phyloP scores from a whole-genome alignment of 768 basidiomycete species.

The Leccinum ochraceum region DNA sequence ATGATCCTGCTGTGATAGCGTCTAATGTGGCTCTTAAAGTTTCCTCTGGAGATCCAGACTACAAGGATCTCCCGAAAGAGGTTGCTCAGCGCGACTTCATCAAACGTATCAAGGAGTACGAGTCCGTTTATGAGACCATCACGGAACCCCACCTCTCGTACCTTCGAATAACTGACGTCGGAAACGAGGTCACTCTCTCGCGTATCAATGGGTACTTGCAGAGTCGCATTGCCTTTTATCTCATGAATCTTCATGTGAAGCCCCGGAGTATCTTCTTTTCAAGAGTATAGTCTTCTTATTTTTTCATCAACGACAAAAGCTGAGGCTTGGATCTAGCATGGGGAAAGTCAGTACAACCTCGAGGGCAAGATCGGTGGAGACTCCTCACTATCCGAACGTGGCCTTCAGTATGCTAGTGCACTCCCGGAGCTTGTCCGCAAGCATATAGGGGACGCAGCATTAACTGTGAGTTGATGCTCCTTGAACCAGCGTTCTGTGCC shows the following conservation, averaged over 20 bases:
- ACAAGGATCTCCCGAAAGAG: slow-evolving; percentile 84
- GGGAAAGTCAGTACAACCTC: slow-evolving; percentile 96
- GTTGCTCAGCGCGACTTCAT: slow-evolving; percentile 89
- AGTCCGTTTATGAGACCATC: slow-evolving; percentile 94
- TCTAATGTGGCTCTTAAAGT: slow-evolving; percentile 97
- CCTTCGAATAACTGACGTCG: slow-evolving; percentile 91
- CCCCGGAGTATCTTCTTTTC: slow-evolving; percentile 97
- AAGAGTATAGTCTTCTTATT: slow-evolving; percentile 56
- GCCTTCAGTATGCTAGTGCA: slow-evolving; percentile 81
- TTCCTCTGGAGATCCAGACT: slow-evolving; percentile 95
- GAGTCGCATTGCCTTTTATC: slow-evolving; percentile 95
- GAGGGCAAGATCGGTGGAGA: slow-evolving; percentile 99
- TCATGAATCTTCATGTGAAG: slow-evolving; percentile 98
- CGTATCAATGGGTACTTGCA: slow-evolving; percentile 94
- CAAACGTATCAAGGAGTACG: slow-evolving; percentile 89
- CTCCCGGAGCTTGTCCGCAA: slow-evolving; percentile 86
- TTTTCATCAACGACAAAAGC: slow-evolving; percentile 1
- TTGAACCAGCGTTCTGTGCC: background rate
- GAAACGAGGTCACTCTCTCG: slow-evolving; percentile 81
- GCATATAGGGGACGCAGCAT: slow-evolving; percentile 83
- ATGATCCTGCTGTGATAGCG: slow-evolving; percentile 92
- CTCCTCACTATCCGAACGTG: slow-evolving; percentile 79
- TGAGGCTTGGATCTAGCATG: slow-evolving; percentile 62
- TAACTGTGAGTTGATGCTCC: slow-evolving; percentile 60
- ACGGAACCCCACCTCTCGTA: slow-evolving; percentile 90